These are phyloP conservation scores for Aspergillus puulaauensis DNA, from an alignment of 2,329 filamentous ascomycete genomes.

Conservation along the genomic window DNA sequence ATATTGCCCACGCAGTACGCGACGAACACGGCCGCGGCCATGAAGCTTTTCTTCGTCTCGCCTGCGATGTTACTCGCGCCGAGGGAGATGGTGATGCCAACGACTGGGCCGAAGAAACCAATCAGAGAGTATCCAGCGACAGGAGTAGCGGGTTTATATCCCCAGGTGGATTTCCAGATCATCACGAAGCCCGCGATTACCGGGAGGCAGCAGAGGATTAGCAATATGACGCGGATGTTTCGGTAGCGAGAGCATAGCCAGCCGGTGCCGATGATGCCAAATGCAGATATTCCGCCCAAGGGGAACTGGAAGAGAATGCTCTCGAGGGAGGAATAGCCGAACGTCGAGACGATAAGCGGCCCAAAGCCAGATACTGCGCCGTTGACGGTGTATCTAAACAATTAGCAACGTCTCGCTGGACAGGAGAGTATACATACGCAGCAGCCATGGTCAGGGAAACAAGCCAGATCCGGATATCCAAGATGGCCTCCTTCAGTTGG, in stretches of 20 bases:
- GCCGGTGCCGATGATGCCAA: constrained; percentile 66
- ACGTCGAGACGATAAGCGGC: constrained; percentile 69
- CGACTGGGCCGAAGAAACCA: constrained; percentile 70
- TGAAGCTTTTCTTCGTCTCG: constrained; percentile 75
- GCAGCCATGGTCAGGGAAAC: constrained; percentile 68
- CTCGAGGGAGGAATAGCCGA: constrained; percentile 63
- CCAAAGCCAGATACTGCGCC: constrained; percentile 71
- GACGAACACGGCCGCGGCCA: constrained; percentile 71
- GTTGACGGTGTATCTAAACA: constrained; percentile 63
- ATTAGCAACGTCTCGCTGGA: not conserved
- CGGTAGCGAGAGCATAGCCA: constrained; percentile 60
- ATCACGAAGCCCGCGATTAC: constrained; percentile 72
- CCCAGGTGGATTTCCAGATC: constrained; percentile 70
- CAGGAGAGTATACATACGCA: constrained; percentile 41
- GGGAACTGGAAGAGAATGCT: constrained; percentile 75
- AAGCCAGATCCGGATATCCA: constrained; percentile 60
- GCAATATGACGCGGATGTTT: constrained; percentile 65
- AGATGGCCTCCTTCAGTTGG: constrained; percentile 59
- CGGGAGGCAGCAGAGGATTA: constrained; percentile 67
- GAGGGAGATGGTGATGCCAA: constrained; percentile 59
- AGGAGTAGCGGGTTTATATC: constrained; percentile 62
- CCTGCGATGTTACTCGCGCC: constrained; percentile 71
- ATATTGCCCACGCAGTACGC: constrained; percentile 77
- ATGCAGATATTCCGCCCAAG: constrained; percentile 65
- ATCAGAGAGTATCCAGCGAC: constrained; percentile 71